Evolutionary conservation across 768 basidiomycete genomes (phyloP), one percentile per base, ranked within the genome.

Genomic region (Mycena maculata): DNA sequence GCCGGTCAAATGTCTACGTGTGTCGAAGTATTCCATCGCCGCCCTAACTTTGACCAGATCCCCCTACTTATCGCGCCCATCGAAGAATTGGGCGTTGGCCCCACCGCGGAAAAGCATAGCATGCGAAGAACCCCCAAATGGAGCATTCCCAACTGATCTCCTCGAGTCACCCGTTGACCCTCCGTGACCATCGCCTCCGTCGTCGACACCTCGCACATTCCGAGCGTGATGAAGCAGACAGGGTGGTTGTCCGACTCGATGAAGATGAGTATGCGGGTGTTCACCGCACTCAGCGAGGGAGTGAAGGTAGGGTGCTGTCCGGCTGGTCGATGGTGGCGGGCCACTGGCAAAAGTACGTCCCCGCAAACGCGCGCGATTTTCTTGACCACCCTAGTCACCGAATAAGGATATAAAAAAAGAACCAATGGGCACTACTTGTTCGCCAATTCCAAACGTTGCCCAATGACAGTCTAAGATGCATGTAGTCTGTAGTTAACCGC

Each of bases 111-210:
- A 86, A 20, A 86, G 55, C 27, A 82, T 64, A 53, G 78, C 76
- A 61, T 84, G 79, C 0, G 84, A 81, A 28, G 84, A 85, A 18
- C 86, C 86, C 22, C 85, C 86, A 73, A 86, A 73, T 84, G 84
- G 81, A 87, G 83, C 75, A 65, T 76, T 57, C 86, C 86, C 0
- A 86, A 58, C 66, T 85, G 74, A n/a, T 86, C 82, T 0, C 86
- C 85, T 64, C 83, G 81, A 59, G 78, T 76, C 33, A 86, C 65
- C 49, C 67, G 66, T 27, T 86, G 74, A 4, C 84, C 83, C 44
- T 72, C 75, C 70, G 71, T 77, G 41, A 87, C 85, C 0, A 72
- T 79, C 31, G 82, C 68, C 58, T 81, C 80, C 60, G 81, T 81
- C 25, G 84, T 85, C 30, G 84, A 87, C 2, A 87, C 75, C 71